These are phyloP conservation scores for Arthrobotrys musiformis DNA, from an alignment of 2,329 filamentous ascomycete genomes.

Conservation along the genomic window DNA sequence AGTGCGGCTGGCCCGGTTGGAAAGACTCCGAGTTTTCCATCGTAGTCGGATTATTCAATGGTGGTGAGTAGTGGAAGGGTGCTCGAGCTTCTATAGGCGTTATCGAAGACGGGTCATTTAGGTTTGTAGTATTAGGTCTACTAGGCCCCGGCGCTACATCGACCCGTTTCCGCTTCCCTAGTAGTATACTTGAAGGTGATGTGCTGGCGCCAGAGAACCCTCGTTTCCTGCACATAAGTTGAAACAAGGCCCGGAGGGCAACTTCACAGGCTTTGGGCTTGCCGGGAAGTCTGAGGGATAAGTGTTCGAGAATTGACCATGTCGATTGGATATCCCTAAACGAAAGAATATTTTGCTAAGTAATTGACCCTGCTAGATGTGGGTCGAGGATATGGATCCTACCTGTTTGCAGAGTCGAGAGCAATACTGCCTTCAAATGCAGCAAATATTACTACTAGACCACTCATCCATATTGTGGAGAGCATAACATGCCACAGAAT, in stretches of 20 bases:
- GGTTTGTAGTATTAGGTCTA: not conserved
- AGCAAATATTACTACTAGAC: slow-evolving; percentile 41
- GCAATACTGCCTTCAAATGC: slow-evolving; percentile 31
- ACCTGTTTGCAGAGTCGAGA: slow-evolving; percentile 42
- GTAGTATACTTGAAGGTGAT: not conserved
- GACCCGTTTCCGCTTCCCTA: slow-evolving; percentile 17
- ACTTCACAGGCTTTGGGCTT: slow-evolving; percentile 51
- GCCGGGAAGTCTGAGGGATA: slow-evolving; percentile 34
- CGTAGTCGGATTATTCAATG: not conserved
- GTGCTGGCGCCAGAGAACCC: not conserved
- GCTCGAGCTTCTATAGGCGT: not conserved
- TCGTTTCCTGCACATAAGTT: slow-evolving; percentile 40
- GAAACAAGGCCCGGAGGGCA: slow-evolving; percentile 32
- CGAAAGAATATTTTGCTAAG: not conserved
- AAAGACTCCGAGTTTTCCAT: not conserved
- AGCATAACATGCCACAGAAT: slow-evolving; percentile 42
- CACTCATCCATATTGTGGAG: slow-evolving; percentile 48
- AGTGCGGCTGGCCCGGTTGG: not conserved
- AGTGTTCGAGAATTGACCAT: slow-evolving; percentile 36
- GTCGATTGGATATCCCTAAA: slow-evolving; percentile 38
- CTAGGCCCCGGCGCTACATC: not conserved
- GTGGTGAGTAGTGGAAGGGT: not conserved
- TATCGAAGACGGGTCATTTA: not conserved
- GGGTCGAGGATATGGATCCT: not conserved
- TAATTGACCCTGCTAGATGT: not conserved